Conservation (phyloP, 345 rosid genomes). For the Populus alba region DNA sequence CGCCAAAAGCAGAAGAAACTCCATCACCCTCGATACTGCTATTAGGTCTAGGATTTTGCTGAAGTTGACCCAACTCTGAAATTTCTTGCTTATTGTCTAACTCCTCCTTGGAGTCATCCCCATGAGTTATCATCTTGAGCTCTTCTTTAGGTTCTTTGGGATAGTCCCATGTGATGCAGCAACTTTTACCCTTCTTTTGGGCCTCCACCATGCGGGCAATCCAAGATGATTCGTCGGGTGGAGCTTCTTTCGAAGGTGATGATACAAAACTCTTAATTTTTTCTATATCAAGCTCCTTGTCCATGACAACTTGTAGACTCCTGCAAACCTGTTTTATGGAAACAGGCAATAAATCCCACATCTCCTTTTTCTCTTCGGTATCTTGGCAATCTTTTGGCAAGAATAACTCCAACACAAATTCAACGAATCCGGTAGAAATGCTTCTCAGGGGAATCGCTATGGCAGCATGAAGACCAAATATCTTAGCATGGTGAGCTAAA, state of each 20-base stretch:
- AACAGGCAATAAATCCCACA: constrained; percentile 43
- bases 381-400: constrained; percentile 55
- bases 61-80: constrained; percentile 38
- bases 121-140: constrained; percentile 46
- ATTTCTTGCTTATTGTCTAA: constrained; percentile 27
- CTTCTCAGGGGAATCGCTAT: constrained; percentile 62
- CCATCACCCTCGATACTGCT: constrained; percentile 27
- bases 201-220: constrained; percentile 49
- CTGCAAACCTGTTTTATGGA: constrained; percentile 48
- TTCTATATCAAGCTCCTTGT: constrained; percentile 44
- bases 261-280: constrained; percentile 25
- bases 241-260: constrained; percentile 36
- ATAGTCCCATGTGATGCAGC: constrained; percentile 58
- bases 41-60: constrained; percentile 31
- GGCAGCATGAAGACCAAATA: constrained; percentile 58
- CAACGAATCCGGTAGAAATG: constrained; percentile 40
- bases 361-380: constrained; percentile 37
- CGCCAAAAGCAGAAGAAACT: constrained; percentile 31
- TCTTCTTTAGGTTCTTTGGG: constrained; percentile 58
- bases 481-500: constrained; percentile 70
- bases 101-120: constrained; percentile 40
- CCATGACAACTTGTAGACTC: constrained; percentile 41
- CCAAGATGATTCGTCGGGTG: constrained; percentile 50
- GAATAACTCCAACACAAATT: constrained; percentile 71
- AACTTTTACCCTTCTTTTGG: constrained; percentile 54